These are phyloP conservation scores for Colletotrichum phormii DNA, from an alignment of 2,329 filamentous ascomycete genomes.

Conservation along the genomic window DNA sequence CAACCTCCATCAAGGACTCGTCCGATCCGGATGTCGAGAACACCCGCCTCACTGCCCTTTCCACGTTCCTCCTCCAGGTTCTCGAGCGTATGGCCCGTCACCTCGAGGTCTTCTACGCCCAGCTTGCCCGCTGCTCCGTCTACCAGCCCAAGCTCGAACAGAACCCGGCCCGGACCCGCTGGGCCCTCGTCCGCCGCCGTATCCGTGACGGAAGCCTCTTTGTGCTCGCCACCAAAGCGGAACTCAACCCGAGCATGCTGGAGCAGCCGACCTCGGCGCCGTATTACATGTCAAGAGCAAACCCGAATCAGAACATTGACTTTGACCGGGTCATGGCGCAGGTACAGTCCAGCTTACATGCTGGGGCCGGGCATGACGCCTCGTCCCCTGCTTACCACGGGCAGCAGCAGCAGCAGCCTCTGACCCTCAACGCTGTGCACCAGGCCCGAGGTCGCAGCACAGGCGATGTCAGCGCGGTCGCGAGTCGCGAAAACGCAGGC, in stretches of 20 bases:
- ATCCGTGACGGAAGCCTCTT: conserved; percentile 65
- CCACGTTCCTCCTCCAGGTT: conserved; percentile 61
- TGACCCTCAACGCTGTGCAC: conserved; percentile 56
- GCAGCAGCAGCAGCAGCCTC: conserved; percentile 41
- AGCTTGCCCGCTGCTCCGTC: conserved; percentile 60
- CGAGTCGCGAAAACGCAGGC: conserved; percentile 53
- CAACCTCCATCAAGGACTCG: conserved; percentile 39
- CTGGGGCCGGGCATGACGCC: conserved; percentile 39
- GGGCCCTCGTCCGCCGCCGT: conserved; percentile 60
- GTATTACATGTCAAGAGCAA: conserved; percentile 40
- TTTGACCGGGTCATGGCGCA: conserved; percentile 59
- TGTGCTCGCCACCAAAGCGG: conserved; percentile 54
- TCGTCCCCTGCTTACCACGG: conserved; percentile 28
- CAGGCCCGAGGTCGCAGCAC: conserved; percentile 49
- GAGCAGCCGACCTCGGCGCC: conserved; percentile 44
- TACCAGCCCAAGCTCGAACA: conserved; percentile 63
- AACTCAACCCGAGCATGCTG: conserved; percentile 43
- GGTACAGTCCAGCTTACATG: conserved; percentile 49
- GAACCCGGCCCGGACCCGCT: conserved; percentile 63
- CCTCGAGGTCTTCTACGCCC: conserved; percentile 62
- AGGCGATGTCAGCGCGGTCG: conserved; percentile 51
- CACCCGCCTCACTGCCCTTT: conserved; percentile 52
- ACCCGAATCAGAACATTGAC: conserved; percentile 50
- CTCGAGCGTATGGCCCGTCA: conserved; percentile 65
- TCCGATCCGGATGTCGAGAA: conserved; percentile 51